Conservation (phyloP, 192 early-diverging fungal species). For the Rhizophagus prolifer region DNA sequence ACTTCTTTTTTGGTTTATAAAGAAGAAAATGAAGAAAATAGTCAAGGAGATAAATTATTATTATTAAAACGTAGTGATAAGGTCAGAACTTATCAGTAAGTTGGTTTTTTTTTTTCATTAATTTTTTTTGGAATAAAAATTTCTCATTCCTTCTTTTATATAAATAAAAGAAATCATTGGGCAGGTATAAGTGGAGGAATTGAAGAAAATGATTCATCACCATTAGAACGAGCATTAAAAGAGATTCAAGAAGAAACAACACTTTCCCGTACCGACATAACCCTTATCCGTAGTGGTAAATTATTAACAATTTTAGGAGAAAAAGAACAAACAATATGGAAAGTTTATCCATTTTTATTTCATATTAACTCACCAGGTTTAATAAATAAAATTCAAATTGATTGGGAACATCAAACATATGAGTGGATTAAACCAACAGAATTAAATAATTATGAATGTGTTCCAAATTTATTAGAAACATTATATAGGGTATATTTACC, state of each 20-base stretch:
- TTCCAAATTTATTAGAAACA: conserved; percentile 16
- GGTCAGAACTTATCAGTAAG: conserved; percentile 13
- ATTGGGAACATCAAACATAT: conserved; percentile 27
- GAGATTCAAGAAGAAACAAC: conserved; percentile 23
- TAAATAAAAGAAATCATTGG: conserved; percentile 17
- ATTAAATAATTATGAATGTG: neutral
- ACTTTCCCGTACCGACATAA: neutral
- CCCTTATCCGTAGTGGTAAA: conserved; percentile 10
- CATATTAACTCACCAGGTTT: neutral
- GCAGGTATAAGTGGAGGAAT: conserved; percentile 19
- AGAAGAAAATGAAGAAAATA: neutral
- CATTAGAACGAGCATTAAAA: conserved; percentile 11
- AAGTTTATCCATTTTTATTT: conserved; percentile 25
- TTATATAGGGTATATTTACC: conserved; percentile 26
- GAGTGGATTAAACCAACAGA: conserved; percentile 20
- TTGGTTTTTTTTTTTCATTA: neutral
- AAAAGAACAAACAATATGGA: conserved; percentile 4
- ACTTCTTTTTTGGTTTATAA: conserved; percentile 15
- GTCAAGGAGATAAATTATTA: conserved; percentile 11
- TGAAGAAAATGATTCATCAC: conserved; percentile 8
- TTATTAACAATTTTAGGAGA: neutral
- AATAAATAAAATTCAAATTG: conserved; percentile 1
- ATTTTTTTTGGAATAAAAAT: neutral
- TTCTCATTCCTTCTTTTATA: neutral
- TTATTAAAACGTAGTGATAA: conserved; percentile 19